These are phyloP conservation scores for Sporothrix euskadiensis DNA, from an alignment of 2,329 filamentous ascomycete genomes.

Conservation along the genomic window DNA sequence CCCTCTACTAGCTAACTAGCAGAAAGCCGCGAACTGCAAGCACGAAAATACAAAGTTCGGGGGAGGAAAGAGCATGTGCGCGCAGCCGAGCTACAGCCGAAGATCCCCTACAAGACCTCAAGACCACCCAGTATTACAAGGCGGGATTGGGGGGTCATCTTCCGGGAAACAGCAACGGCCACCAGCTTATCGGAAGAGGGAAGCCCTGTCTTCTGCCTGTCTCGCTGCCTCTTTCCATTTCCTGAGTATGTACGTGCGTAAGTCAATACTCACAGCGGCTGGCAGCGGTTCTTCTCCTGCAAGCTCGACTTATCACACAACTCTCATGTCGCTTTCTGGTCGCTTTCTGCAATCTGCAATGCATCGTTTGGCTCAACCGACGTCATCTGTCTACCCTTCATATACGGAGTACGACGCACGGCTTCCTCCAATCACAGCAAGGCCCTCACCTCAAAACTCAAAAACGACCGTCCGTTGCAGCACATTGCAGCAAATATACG, in stretches of 20 bases:
- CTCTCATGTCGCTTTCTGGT: neutral
- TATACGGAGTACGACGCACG: neutral
- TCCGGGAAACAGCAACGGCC: neutral
- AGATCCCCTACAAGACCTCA: neutral
- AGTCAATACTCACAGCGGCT: neutral
- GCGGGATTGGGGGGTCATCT: neutral
- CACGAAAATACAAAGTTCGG: constrained; percentile 13
- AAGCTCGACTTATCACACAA: neutral
- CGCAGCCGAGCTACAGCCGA: constrained; percentile 25
- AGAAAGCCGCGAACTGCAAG: neutral
- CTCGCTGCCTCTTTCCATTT: neutral
- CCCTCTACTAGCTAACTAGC: neutral
- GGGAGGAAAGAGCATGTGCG: neutral
- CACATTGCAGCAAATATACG: neutral
- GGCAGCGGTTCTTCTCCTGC: constrained; percentile 4
- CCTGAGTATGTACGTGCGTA: too few relatives aligned
- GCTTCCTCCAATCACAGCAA: constrained; percentile 12
- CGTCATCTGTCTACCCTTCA: constrained; percentile 17
- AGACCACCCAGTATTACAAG: neutral
- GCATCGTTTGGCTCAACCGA: constrained; percentile 14
- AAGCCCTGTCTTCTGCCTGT: neutral
- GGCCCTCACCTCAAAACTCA: neutral
- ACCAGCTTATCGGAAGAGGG: neutral
- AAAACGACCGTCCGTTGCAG: neutral
- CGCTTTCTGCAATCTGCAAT: neutral